Base-by-base conservation (phyloP, 2,329 filamentous ascomycete genomes). In the Tolypocladium cylindrosporum region DNA sequence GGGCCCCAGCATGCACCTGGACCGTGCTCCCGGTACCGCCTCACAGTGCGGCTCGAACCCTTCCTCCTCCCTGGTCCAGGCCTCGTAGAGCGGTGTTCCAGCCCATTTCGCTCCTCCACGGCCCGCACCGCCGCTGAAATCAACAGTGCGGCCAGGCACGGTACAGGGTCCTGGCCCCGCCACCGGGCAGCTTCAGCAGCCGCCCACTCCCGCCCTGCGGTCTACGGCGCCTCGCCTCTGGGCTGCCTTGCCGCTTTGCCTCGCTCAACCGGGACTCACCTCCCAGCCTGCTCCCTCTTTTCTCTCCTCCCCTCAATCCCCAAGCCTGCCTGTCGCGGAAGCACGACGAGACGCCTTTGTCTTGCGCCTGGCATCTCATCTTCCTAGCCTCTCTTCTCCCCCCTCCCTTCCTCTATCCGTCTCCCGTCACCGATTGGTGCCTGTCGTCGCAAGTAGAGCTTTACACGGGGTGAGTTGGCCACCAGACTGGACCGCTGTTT, bases 281-380 rank as follows among this genome's bases (percentile, higher is more conserved):
- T 51, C 51, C 51, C 56, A 54, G 40, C 51, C 27, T 9, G 48
- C 48, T 51, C 31, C 51, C 56, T 57, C 56, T 54, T 57, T 57
- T 57, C 56, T 54, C 55, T 57, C 50, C 50, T 55, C 53, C 40
- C 52, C 39, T 39, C 53, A 41, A 42, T 42, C 53, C 40, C 39
- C 53, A 31, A 41, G 41, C 24, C 37, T 40, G 53, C 48, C 48
- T n/a, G 53, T 55, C 40, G 53, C 53, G 53, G 40, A 55, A 36
- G 19, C 40, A 40, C 53, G 40, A 42, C 53, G 24, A 55, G 53
- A 41, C 53, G 37, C 48, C 48, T 51, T 14, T 36, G 48, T 36
- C 31, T 51, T 36, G 31, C 53, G 53, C 39, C 39, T 31, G 39
- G 53, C 53, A 54, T 42, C 53, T 34, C 53, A 13, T 41, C 53